These are phyloP conservation scores for Bryopsis sp. DNA, from an alignment of 139 green algal species.

Conservation along the genomic window DNA sequence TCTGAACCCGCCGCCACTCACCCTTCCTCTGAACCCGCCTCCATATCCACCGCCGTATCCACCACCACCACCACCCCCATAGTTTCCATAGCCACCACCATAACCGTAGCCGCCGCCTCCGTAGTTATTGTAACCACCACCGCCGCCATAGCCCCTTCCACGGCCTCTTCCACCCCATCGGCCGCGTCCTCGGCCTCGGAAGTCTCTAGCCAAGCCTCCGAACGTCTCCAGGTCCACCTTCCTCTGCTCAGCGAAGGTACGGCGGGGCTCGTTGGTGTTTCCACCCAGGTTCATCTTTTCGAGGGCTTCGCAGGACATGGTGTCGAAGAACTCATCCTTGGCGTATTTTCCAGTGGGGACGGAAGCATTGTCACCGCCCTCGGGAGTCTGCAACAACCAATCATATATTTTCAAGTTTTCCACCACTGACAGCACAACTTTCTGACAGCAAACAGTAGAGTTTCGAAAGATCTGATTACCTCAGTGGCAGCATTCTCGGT, in stretches of 20 bases:
- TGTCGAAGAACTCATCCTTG: slow-evolving; percentile 84
- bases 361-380: too few species aligned
- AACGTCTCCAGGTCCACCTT: slow-evolving; percentile 80
- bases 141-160: slow-evolving; percentile 5
- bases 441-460: too few species aligned
- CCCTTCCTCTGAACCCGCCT: too few species aligned
- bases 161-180: slow-evolving; percentile 7
- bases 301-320: slow-evolving; percentile 69
- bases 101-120: slow-evolving; percentile 8
- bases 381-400: too few species aligned
- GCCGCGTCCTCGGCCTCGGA: slow-evolving; percentile 6
- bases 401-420: too few species aligned
- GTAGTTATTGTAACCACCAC: neutral
- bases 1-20: too few species aligned
- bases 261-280: slow-evolving; percentile 26
- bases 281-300: slow-evolving; percentile 33
- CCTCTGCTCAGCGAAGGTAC: slow-evolving; percentile 50
- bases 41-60: too few species aligned
- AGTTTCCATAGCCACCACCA: neutral
- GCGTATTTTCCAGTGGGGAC: slow-evolving; percentile 21
- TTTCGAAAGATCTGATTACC: too few species aligned
- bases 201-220: slow-evolving; percentile 43
- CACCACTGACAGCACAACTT: too few species aligned
- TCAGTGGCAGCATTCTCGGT: too few species aligned
- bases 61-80: neutral